phyloP scores from a whole-genome alignment of 306 rosid species.

The Fragaria vesca region DNA sequence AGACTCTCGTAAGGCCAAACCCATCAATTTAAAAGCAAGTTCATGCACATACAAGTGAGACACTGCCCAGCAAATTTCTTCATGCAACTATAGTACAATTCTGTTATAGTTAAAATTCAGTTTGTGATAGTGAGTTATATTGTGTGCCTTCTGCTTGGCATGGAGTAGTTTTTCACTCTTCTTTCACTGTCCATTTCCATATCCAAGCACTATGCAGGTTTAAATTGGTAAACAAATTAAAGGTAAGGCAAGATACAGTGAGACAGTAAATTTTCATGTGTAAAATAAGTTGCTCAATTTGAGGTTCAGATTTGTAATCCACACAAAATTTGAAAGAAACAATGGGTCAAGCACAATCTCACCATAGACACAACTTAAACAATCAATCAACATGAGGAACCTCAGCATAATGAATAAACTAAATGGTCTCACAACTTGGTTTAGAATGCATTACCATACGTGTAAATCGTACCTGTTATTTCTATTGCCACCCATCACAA shows the following conservation, averaged over 20 bases:
- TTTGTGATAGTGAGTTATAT: not conserved
- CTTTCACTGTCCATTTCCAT: not conserved
- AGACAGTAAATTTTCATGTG: not conserved
- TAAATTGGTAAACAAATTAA: not conserved
- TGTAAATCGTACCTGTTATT: constrained; percentile 97
- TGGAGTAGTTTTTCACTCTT: not conserved
- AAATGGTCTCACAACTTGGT: not conserved
- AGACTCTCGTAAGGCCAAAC: constrained; percentile 41
- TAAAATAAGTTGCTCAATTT: not conserved
- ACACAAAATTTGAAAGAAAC: not conserved
- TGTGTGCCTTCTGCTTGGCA: not conserved
- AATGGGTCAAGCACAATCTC: not conserved
- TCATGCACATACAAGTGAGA: constrained; percentile 49
- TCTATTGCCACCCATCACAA: constrained; percentile 99
- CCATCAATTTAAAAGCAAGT: constrained; percentile 50
- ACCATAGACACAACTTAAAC: constrained; percentile 15
- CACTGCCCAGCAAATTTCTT: not conserved
- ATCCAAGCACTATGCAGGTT: not conserved
- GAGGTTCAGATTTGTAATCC: not conserved
- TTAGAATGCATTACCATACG: constrained; percentile 63
- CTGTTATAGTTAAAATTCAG: not conserved
- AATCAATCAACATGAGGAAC: constrained; percentile 18
- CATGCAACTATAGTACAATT: not conserved
- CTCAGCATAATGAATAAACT: not conserved
- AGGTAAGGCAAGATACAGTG: not conserved